These are phyloP conservation scores for Herpetomonas tarakana DNA, from an alignment of 208 protist genomes.

Conservation along the genomic window DNA sequence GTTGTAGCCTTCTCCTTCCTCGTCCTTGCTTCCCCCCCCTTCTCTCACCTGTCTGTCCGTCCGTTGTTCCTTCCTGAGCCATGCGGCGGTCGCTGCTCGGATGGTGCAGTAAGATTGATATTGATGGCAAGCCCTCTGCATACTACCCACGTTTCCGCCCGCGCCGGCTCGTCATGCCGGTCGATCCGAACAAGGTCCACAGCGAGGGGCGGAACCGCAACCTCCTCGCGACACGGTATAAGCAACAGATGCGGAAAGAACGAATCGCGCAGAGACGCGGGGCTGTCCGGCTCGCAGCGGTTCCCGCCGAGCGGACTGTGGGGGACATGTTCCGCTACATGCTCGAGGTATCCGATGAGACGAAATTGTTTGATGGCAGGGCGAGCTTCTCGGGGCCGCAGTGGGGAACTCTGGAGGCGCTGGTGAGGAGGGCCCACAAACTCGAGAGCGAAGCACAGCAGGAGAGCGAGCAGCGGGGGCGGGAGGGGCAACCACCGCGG, in stretches of 20 bases:
- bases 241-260: slow-evolving; percentile 31
- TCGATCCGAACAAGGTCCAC: slow-evolving; percentile 70
- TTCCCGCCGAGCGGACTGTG: slow-evolving; percentile 78
- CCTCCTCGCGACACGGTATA: slow-evolving; percentile 41
- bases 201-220: slow-evolving; percentile 41
- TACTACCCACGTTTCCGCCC: slow-evolving; percentile 85
- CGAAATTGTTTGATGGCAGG: slow-evolving; percentile 29
- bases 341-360: slow-evolving; percentile 52
- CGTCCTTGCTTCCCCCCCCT: not conserved
- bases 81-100: slow-evolving; percentile 23
- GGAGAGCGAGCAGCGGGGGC: no score
- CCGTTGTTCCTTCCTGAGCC: not conserved
- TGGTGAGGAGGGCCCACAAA: not conserved
- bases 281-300: slow-evolving; percentile 50
- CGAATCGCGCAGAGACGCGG: slow-evolving; percentile 44
- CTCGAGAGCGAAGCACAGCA: not conserved
- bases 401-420: slow-evolving; percentile 3
- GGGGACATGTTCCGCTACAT: slow-evolving; percentile 76
- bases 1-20: slow-evolving; percentile 6
- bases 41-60: not conserved
- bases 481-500: not conserved
- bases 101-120: slow-evolving; percentile 32
- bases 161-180: slow-evolving; percentile 84
- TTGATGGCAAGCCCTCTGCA: slow-evolving; percentile 36
- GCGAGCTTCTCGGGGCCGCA: slow-evolving; percentile 1